phyloP scores from a whole-genome alignment of 2,329 filamentous ascomycete species.

The Ceratocystis cubensis region DNA sequence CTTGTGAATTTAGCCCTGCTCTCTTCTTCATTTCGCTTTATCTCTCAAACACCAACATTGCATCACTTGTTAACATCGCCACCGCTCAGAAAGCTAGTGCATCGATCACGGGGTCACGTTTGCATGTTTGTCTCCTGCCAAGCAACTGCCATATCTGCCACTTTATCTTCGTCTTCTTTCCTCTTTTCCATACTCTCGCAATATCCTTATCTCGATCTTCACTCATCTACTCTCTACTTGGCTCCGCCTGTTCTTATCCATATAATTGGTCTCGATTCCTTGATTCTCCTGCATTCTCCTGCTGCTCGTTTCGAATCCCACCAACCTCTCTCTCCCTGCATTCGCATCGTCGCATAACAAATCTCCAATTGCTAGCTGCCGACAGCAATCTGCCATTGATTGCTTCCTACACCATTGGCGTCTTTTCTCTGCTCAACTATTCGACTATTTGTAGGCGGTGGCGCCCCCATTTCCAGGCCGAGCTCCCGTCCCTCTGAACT shows the following conservation, averaged over 20 bases:
- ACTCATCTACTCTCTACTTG: neutral
- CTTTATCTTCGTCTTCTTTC: neutral
- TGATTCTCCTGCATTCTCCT: neutral
- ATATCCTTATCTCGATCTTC: neutral
- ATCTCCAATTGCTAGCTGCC: neutral
- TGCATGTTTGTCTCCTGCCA: neutral
- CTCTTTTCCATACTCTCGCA: neutral
- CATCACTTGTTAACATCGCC: neutral
- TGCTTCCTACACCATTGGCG: neutral
- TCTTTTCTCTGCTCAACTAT: neutral
- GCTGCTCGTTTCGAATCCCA: conserved; percentile 2
- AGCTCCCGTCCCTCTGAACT: neutral
- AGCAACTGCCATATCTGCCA: neutral
- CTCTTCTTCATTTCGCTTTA: neutral
- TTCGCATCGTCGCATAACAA: conserved; percentile 1
- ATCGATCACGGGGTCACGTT: neutral
- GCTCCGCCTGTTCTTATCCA: neutral
- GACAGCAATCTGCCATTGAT: neutral
- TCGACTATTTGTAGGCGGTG: neutral
- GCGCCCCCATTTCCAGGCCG: neutral
- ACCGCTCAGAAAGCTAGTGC: neutral
- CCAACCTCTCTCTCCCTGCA: neutral
- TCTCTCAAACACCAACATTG: neutral
- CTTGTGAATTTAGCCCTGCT: neutral
- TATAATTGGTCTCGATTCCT: neutral